Conservation (phyloP, 108 stramenopile species). For the Skeletonema potamos region DNA sequence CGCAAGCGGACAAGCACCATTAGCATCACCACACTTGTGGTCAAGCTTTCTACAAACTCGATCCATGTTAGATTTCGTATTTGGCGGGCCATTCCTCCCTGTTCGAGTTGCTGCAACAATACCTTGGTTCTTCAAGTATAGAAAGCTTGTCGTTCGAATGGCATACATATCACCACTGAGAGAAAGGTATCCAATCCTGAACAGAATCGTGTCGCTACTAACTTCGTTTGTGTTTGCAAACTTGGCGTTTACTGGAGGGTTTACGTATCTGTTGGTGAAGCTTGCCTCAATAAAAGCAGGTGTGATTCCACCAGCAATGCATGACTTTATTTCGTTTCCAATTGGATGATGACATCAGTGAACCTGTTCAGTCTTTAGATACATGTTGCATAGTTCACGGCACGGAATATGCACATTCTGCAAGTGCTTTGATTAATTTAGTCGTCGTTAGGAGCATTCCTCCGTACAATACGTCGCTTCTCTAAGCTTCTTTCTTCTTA, state of each 20-base stretch:
- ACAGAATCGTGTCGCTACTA: slow-evolving; percentile 21
- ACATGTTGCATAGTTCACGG: neutral
- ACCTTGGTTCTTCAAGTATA: slow-evolving; percentile 48
- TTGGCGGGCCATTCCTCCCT: slow-evolving; percentile 47
- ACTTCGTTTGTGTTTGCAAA: slow-evolving; percentile 26
- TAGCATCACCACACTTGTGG: slow-evolving; percentile 17
- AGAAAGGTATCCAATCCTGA: slow-evolving; percentile 42
- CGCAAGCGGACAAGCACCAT: slow-evolving; percentile 24
- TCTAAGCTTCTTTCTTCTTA: slow-evolving; percentile 2
- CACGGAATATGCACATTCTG: neutral
- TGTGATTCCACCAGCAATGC: slow-evolving; percentile 7
- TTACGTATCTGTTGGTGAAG: slow-evolving; percentile 21
- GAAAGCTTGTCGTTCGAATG: slow-evolving; percentile 25
- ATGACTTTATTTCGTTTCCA: neutral
- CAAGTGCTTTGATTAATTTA: neutral
- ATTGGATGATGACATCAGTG: neutral
- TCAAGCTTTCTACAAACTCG: slow-evolving; percentile 17
- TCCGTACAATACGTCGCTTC: neutral
- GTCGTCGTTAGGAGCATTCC: neutral
- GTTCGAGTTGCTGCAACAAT: slow-evolving; percentile 37
- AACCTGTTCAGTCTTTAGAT: neutral
- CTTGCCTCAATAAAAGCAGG: slow-evolving; percentile 18
- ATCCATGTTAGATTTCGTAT: slow-evolving; percentile 38
- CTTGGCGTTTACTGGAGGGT: slow-evolving; percentile 19
- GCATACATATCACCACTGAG: slow-evolving; percentile 27